A percentile compares a stretch with the other conserved stretches of the same genome.
Evolutionary conservation across 2,329 filamentous ascomycete genomes (phyloP).

Genomic region (Blastomyces emzantsi): DNA sequence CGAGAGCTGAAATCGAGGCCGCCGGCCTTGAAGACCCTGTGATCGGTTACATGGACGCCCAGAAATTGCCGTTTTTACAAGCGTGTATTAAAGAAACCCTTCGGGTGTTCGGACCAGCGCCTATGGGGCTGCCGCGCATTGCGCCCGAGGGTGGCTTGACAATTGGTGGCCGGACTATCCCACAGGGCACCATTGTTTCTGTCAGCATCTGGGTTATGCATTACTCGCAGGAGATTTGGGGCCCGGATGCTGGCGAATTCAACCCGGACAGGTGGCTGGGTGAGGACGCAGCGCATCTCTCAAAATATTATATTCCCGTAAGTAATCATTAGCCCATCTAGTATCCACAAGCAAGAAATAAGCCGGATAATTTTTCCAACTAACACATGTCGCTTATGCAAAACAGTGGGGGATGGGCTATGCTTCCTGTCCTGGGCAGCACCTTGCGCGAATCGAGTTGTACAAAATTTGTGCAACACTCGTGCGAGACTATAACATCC

Average conservation of each 20-base stretch:
- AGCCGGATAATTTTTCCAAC: background rate
- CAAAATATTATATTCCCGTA: constrained; percentile 16
- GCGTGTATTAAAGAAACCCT: constrained; percentile 34
- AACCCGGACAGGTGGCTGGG: constrained; percentile 21
- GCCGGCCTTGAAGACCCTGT: constrained; percentile 19
- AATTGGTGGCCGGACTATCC: constrained; percentile 24
- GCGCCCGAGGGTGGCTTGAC: constrained; percentile 26
- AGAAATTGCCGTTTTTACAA: constrained; percentile 29
- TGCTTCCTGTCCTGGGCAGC: constrained; percentile 26
- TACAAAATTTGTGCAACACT: constrained; percentile 26
- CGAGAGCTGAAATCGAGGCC: constrained; percentile 19
- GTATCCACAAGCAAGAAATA: background rate
- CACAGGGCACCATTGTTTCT: constrained; percentile 24
- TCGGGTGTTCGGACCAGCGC: constrained; percentile 27
- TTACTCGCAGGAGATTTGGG: constrained; percentile 18
- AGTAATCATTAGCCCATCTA: constrained; percentile 10
- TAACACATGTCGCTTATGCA: background rate
- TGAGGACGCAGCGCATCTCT: constrained; percentile 3
- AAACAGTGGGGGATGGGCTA: constrained; percentile 28
- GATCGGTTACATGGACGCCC: constrained; percentile 21
- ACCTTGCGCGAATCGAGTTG: constrained; percentile 27
- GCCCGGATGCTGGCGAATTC: constrained; percentile 19
- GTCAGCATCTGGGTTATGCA: constrained; percentile 29
- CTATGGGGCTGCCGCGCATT: constrained; percentile 25
- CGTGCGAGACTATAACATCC: constrained; percentile 25